These are phyloP conservation scores for Acacia pycnantha DNA, from an alignment of 331 rosid genomes.

Conservation along the genomic window DNA sequence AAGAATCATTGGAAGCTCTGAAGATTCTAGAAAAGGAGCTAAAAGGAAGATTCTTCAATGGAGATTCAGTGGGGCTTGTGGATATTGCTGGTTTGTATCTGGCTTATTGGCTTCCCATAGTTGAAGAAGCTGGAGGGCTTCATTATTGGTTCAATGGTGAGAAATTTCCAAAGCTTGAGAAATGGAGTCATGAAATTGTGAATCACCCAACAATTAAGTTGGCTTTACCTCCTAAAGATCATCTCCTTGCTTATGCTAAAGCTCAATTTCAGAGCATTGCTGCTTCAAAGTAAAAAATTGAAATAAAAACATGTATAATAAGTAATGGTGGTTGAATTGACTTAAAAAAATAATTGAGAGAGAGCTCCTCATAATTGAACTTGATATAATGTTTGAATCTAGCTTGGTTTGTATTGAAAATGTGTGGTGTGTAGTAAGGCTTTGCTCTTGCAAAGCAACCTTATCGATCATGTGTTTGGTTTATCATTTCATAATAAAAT, in stretches of 20 bases:
- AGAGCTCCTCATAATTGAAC: neutral
- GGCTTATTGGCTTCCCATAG: conserved; percentile 43
- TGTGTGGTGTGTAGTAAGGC: neutral
- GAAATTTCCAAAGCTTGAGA: conserved; percentile 42
- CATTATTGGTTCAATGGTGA: conserved; percentile 32
- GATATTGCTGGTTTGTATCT: conserved; percentile 49
- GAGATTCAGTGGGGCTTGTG: conserved; percentile 46
- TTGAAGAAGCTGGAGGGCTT: conserved; percentile 47
- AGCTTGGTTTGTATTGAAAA: neutral
- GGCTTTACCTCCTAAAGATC: conserved; percentile 39
- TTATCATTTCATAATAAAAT: neutral
- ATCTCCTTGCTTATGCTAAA: conserved; percentile 21
- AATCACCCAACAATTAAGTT: conserved; percentile 33
- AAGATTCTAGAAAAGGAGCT: conserved; percentile 47
- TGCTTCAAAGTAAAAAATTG: conserved; percentile 15
- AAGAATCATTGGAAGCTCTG: conserved; percentile 40
- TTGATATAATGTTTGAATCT: too few relatives aligned
- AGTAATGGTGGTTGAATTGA: too few relatives aligned
- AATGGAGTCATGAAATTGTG: conserved; percentile 47
- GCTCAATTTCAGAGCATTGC: neutral
- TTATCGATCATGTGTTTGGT: neutral
- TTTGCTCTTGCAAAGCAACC: neutral
- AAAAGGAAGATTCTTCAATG: conserved; percentile 60
- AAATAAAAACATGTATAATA: too few relatives aligned
- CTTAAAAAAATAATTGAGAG: neutral